Base-by-base conservation (phyloP, 2,329 filamentous ascomycete genomes). In the Fusarium agapanthi region DNA sequence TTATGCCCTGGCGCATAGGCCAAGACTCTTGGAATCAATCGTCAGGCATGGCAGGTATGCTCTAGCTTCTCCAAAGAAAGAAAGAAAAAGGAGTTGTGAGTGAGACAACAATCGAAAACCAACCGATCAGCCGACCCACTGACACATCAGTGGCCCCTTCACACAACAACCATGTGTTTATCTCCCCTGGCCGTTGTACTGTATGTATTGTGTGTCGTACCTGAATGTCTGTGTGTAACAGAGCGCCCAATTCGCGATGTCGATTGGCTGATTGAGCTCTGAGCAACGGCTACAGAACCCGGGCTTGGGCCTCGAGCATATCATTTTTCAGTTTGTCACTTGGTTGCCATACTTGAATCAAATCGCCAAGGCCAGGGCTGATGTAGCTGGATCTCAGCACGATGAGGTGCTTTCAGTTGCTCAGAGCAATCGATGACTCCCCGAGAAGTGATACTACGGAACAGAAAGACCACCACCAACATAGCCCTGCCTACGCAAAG, bases 101-200 rank as follows among this genome's bases (percentile, higher is more conserved):
- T 53, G 47, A 68, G 63, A 74, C 47, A 61, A 20, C n/a, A 13
- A 30, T 43, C 48, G 28, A 51, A 47, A 15, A 60, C 32, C 51
- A 56, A 51, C 34, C 40, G 20, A 48, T 32, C 35, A 53, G 58
- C 35, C 65, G 61, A 47, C 62, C 48, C 32, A 14, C 35, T 47
- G 45, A 58, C 70, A 58, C 50, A 47, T 32, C 28, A 35, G 24
- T 40, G 37, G 37, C 44, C 24, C 57, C 38, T 50, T 60, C 34
- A 7, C 57, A 51, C 48, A 67, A 62, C 32, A 61, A 47, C 65
- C 51, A 70, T 70, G 51, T 61, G 55, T 45, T 43, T 67, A 44
- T 47, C 20, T 69, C 56, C 54, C 44, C 53, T 47, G 48, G 14
- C 62, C 44, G 26, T 59, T 59, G 35, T 44, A 12, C 20, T 30